Base-by-base conservation (phyloP, 331 rosid genomes). In the Cydonia oblonga region DNA sequence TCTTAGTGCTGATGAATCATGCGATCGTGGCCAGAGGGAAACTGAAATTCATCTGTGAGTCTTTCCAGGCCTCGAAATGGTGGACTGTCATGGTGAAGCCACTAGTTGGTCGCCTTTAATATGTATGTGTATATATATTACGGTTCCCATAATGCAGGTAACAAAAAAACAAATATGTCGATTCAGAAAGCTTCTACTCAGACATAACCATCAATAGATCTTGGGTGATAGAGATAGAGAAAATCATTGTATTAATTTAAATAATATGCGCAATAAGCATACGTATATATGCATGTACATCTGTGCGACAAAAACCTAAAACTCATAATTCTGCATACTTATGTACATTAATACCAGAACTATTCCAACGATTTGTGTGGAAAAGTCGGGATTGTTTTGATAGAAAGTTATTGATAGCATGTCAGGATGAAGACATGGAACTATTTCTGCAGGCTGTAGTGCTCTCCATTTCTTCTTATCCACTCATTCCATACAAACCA, bases 1-100 rank as follows among this genome's bases (percentile, higher is more conserved):
- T 46, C 0, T 0, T 46, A 0, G 0, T 0, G 2, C 9, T 46
- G 1, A 0, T 46, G 3, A 1, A 46, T 46, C 0, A 0, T 9
- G 16, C 1, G 0, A 46, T 46, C n/a, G 9, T 46, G 53, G 1
- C 0, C 0, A 15, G n/a, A 0, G 9, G 2, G n/a, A 15, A 0
- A 1, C 6, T 46, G 1, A 16, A 40, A 46, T 46, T 3, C 1
- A 3, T 15, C 0, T 15, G 0, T 46, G 53, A 46, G 3, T 46
- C 9, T 46, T 46, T 46, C 0, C 0, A 0, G 1, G 0, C 46
- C 15, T 40, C 5, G 1, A 11, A 40, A 40, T 40, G 2, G 1
- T 40, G 15, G 5, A 42, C 13, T 42, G 49, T 0, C 2, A 6
- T 3, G 49, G 4, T 5, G 1, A 38, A 38, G 44, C 14, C 5